Evolutionary conservation across 192 early-diverging fungal genomes (phyloP).

Genomic region (Coemansia sp.): DNA sequence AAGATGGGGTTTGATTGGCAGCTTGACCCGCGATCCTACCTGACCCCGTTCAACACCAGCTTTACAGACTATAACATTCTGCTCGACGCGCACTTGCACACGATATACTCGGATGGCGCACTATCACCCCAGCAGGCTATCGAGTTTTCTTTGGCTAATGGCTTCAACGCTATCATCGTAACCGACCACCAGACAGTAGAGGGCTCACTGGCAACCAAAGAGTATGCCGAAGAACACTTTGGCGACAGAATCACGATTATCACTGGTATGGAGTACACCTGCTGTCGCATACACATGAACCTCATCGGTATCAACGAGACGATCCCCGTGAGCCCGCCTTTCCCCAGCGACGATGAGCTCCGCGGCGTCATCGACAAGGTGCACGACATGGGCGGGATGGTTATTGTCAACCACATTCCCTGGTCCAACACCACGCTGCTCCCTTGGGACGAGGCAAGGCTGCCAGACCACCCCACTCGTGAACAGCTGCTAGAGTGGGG

Average conservation of each 20-base stretch:
- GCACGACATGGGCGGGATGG: conserved; percentile 67
- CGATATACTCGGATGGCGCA: conserved; percentile 60
- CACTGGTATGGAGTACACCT: conserved; percentile 67
- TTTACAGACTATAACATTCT: conserved; percentile 55
- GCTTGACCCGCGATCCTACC: conserved; percentile 13
- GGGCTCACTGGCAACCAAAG: conserved; percentile 60
- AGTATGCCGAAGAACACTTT: conserved; percentile 56
- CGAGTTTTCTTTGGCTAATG: conserved; percentile 65
- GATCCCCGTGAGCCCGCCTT: conserved; percentile 44
- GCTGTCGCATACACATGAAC: conserved; percentile 71
- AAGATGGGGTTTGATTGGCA: conserved; percentile 32
- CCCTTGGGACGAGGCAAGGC: conserved; percentile 56
- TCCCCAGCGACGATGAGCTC: conserved; percentile 63
- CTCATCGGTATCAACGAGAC: conserved; percentile 63
- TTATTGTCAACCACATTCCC: conserved; percentile 75
- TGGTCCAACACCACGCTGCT: conserved; percentile 67
- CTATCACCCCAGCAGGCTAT: conserved; percentile 59
- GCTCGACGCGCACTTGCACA: conserved; percentile 65
- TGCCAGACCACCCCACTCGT: conserved; percentile 62
- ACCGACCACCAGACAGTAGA: conserved; percentile 67
- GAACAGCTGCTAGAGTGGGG: conserved; percentile 60
- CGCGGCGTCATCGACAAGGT: conserved; percentile 56
- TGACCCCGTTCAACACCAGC: conserved; percentile 21
- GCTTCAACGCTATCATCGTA: conserved; percentile 67
- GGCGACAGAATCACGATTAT: conserved; percentile 58